Conservation (phyloP, 805 yeast species). For the Kodamaea kaohsiungensis region DNA sequence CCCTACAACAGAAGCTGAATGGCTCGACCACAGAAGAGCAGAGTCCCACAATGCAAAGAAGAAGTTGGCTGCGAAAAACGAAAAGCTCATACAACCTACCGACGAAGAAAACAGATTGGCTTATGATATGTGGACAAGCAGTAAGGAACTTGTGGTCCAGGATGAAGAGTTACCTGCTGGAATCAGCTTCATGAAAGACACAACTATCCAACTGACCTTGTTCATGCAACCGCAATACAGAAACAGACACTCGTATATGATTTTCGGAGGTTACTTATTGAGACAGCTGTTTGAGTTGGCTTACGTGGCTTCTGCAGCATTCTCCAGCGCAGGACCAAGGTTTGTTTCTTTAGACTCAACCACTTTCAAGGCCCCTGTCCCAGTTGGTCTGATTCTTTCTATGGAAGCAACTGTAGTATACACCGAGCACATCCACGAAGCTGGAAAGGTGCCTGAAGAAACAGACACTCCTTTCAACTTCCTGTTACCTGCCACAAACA, state of each 20-base stretch:
- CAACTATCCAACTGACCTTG: conserved; percentile 70
- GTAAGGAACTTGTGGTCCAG: conserved; percentile 33
- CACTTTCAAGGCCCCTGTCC: conserved; percentile 91
- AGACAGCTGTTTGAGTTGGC: conserved; percentile 94
- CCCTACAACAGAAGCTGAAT: conserved; percentile 73
- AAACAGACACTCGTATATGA: conserved; percentile 91
- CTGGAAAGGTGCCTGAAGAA: conserved; percentile 17
- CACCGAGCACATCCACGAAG: conserved; percentile 72
- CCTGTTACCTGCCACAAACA: conserved; percentile 60
- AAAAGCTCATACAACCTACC: conserved; percentile 61
- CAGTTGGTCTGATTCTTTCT: conserved; percentile 87
- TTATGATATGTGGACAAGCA: conserved; percentile 69
- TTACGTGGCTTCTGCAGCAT: conserved; percentile 88
- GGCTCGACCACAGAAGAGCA: conserved; percentile 84
- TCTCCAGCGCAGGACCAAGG: conserved; percentile 81
- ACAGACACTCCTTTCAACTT: conserved; percentile 47
- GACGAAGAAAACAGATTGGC: conserved; percentile 71
- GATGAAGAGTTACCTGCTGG: conserved; percentile 46
- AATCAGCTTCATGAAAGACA: conserved; percentile 67
- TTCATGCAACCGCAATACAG: conserved; percentile 97
- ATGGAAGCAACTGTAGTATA: conserved; percentile 82
- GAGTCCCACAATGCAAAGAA: conserved; percentile 88
- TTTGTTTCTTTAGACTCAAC: conserved; percentile 89
- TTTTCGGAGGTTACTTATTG: conserved; percentile 91
- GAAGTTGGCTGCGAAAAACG: conserved; percentile 70